Conservation (phyloP, 192 early-diverging fungal genomes). For the Phycomyces nitens region DNA sequence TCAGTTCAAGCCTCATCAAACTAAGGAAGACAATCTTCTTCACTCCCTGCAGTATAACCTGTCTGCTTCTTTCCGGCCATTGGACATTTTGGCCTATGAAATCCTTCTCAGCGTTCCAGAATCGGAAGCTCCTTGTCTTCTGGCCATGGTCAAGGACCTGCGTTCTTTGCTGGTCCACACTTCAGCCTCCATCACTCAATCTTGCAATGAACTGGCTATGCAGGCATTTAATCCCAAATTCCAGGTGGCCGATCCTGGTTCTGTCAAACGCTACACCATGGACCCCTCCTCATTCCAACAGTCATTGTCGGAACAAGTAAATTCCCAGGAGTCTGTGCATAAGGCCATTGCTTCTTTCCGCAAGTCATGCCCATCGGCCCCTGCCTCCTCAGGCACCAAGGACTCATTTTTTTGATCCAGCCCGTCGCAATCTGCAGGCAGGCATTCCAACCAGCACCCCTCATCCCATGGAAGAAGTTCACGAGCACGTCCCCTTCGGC, state of each 20-base stretch:
- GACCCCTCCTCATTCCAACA: too few species aligned
- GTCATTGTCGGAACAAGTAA: too few species aligned
- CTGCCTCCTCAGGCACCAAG: too few species aligned
- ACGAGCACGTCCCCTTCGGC: too few species aligned
- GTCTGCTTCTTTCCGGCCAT: background rate
- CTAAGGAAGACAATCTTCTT: background rate
- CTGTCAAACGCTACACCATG: background rate
- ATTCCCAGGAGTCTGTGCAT: too few species aligned
- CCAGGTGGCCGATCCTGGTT: background rate
- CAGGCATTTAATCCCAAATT: background rate
- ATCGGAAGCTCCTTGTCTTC: background rate
- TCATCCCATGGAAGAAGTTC: too few species aligned
- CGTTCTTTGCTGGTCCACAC: too few species aligned
- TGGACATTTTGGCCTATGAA: conserved; percentile 2
- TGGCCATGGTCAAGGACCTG: background rate
- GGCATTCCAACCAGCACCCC: too few species aligned
- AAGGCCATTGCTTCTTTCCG: too few species aligned
- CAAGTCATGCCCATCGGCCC: too few species aligned
- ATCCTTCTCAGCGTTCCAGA: background rate
- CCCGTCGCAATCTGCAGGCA: too few species aligned
- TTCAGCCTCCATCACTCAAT: background rate
- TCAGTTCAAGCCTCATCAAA: background rate
- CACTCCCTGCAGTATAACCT: background rate
- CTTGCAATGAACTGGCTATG: background rate
- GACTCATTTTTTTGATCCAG: too few species aligned